Percentiles rank a stretch among this genome's conserved stretches.
Conservation (phyloP, 2,329 filamentous ascomycete genomes). For the Neobulgaria alba region DNA sequence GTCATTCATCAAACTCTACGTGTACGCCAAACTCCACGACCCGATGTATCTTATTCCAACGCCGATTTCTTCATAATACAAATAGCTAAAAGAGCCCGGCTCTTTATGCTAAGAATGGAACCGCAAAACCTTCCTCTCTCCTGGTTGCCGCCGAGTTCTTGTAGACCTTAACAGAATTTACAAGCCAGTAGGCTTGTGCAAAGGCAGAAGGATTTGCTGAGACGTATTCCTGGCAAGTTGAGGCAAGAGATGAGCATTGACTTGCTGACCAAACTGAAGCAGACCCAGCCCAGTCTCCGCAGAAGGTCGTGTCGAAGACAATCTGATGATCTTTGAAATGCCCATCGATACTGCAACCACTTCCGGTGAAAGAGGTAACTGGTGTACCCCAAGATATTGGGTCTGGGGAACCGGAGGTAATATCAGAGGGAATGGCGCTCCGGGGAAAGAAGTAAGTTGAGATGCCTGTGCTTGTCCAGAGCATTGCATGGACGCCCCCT, state of each 20-base stretch:
- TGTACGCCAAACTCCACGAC: neutral
- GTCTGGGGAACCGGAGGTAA: constrained; percentile 49
- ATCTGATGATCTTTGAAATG: constrained; percentile 68
- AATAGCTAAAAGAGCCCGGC: too few species aligned
- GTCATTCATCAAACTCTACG: too few species aligned
- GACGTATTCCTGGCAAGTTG: neutral
- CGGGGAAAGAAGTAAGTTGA: constrained; percentile 77
- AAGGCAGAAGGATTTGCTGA: neutral
- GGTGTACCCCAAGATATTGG: constrained; percentile 63
- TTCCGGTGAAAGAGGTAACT: constrained; percentile 58
- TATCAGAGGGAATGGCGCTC: constrained; percentile 52
- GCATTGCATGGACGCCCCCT: constrained; percentile 65
- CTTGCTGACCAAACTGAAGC: neutral
- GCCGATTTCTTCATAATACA: too few species aligned
- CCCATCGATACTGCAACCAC: constrained; percentile 60
- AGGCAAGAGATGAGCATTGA: neutral
- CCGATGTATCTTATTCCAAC: neutral
- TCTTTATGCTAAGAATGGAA: neutral
- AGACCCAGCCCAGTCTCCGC: neutral
- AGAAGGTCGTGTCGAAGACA: constrained; percentile 62
- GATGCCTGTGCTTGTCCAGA: constrained; percentile 68
- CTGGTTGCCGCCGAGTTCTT: neutral
- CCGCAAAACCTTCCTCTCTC: neutral
- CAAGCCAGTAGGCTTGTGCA: neutral
- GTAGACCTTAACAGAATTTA: constrained; percentile 2